phyloP scores from a whole-genome alignment of 164 flowering plant genomes.

The Annona squamosa region DNA sequence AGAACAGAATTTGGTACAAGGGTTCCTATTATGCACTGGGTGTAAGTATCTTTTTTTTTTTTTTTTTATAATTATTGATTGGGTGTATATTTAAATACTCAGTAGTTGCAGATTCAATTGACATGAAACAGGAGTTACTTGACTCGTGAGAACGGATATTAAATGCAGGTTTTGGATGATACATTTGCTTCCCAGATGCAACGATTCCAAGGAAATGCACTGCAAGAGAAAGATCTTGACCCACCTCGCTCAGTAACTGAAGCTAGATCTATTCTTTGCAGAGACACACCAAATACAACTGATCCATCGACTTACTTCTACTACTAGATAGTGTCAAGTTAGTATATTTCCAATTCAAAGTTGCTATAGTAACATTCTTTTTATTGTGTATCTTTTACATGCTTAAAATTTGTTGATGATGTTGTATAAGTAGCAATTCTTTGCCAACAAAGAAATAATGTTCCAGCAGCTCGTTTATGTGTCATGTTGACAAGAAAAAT shows the following conservation, averaged over 20 bases:
- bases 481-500: too few species aligned
- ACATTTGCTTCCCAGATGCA: conserved; percentile 94
- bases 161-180: conserved; percentile 75
- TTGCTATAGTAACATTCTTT: conserved; percentile 1
- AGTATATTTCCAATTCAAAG: not conserved
- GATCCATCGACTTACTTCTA: conserved; percentile 29
- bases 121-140: too few species aligned
- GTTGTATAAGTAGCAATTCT: not conserved
- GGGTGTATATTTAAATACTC: not conserved
- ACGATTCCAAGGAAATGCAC: conserved; percentile 69
- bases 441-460: not conserved
- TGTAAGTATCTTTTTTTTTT: conserved; percentile 21
- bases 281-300: conserved; percentile 37
- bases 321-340: not conserved
- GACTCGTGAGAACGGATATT: not conserved
- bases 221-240: conserved; percentile 78
- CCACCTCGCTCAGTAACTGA: conserved; percentile 81
- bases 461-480: too few species aligned
- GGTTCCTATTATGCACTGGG: conserved; percentile 52
- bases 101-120: too few species aligned
- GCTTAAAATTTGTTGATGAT: not conserved
- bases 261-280: conserved; percentile 84
- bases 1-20: conserved; percentile 48
- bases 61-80: not conserved
- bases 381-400: not conserved